phyloP scores from a whole-genome alignment of 208 protist species.

The Trypanosoma platydactyli region DNA sequence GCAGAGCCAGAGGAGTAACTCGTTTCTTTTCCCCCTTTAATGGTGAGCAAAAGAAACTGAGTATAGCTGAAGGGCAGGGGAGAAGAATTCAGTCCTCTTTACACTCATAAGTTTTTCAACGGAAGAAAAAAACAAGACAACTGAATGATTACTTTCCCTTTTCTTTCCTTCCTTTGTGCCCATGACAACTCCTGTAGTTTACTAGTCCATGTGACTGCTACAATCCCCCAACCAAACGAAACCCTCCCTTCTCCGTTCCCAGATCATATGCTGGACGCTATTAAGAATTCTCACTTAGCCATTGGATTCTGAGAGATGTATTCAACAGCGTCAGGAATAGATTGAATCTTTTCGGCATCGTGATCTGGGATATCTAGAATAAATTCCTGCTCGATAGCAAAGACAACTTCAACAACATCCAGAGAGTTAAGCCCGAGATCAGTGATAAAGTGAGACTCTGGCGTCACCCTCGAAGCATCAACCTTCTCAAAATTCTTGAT shows the following conservation, averaged over 20 bases:
- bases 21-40: too few relatives aligned
- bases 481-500: slow-evolving; percentile 97
- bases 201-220: background rate
- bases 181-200: background rate
- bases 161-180: background rate
- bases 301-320: slow-evolving; percentile 95
- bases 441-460: slow-evolving; percentile 94
- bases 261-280: background rate
- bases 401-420: slow-evolving; percentile 95
- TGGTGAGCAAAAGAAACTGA: background rate
- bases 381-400: slow-evolving; percentile 96
- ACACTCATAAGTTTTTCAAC: background rate
- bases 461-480: slow-evolving; percentile 88
- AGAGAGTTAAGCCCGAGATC: slow-evolving; percentile 95
- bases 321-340: slow-evolving; percentile 90
- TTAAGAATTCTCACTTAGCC: slow-evolving; percentile 84
- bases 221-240: background rate
- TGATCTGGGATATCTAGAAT: slow-evolving; percentile 96
- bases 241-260: background rate
- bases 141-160: background rate
- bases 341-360: slow-evolving; percentile 95
- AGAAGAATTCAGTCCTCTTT: background rate
- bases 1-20: background rate
- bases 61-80: too few relatives aligned
- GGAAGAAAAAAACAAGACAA: background rate